Conservation (phyloP, 2,329 filamentous ascomycete genomes). For the Nothopassalora personata region DNA sequence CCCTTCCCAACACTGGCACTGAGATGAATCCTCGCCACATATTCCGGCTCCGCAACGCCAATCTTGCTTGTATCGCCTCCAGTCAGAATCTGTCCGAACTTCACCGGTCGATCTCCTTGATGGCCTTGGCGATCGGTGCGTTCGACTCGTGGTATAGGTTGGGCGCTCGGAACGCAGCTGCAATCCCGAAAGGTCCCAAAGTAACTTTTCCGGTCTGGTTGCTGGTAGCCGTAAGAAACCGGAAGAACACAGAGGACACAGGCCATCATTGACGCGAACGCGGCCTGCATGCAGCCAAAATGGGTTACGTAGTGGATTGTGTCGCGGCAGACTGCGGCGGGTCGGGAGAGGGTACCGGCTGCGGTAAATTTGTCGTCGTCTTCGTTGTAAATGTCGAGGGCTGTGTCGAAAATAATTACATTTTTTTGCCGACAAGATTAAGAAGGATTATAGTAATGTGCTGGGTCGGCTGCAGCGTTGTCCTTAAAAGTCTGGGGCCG, state of each 20-base stretch:
- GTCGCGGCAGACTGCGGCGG: conserved; percentile 13
- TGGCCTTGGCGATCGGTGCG: conserved; percentile 7
- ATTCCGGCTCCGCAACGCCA: conserved; percentile 16
- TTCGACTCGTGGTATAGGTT: conserved; percentile 11
- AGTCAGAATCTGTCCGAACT: conserved; percentile 12
- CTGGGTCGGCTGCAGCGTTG: conserved; percentile 4
- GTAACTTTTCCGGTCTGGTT: conserved; percentile 35
- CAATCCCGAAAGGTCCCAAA: conserved; percentile 34
- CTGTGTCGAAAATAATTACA: conserved; percentile 20
- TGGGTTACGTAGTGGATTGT: conserved; percentile 28
- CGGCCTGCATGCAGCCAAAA: conserved; percentile 28
- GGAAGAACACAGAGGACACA: conserved; percentile 32
- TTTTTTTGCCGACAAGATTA: conserved; percentile 16
- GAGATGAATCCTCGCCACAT: conserved; percentile 13
- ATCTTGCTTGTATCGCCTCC: conserved; percentile 13
- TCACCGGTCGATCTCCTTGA: conserved; percentile 12
- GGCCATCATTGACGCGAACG: conserved; percentile 28
- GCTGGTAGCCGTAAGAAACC: conserved; percentile 35
- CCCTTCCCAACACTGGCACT: background rate
- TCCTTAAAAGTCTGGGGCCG: conserved; percentile 1
- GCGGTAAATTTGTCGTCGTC: conserved; percentile 11
- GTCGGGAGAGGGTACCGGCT: conserved; percentile 3
- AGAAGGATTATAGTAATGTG: conserved; percentile 8
- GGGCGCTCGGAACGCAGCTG: conserved; percentile 32
- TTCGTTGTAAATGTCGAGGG: conserved; percentile 14